Conservation (phyloP, 495 filamentous ascomycete species). For the Aspergillus kassunensis region DNA sequence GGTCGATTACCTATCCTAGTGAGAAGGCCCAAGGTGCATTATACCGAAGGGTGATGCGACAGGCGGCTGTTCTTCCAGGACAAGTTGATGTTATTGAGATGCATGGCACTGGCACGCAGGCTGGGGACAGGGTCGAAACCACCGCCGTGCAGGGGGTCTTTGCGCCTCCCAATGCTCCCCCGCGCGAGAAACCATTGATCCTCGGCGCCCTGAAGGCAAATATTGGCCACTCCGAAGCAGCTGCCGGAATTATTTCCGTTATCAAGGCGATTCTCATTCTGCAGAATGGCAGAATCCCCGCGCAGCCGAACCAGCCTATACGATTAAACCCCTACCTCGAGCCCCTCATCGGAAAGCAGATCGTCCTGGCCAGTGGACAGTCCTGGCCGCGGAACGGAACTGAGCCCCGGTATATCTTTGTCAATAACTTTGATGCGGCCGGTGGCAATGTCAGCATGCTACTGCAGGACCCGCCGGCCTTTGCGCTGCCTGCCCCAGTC, state of each 20-base stretch:
- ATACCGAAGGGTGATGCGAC: conserved; percentile 38
- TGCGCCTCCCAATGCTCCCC: background rate
- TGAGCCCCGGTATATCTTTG: conserved; percentile 4
- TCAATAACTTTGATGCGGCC: conserved; percentile 28
- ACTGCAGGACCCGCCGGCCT: background rate
- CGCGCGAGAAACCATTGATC: conserved; percentile 7
- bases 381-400: background rate
- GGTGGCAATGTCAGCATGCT: conserved; percentile 3
- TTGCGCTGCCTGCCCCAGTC: too few species aligned
- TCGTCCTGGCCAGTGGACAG: background rate
- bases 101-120: conserved; percentile 42
- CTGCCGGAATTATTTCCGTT: conserved; percentile 23
- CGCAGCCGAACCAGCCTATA: conserved; percentile 34
- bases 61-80: conserved; percentile 40
- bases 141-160: conserved; percentile 25
- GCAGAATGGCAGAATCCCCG: conserved; percentile 27
- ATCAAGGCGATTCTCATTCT: conserved; percentile 35
- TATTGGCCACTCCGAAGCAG: conserved; percentile 36
- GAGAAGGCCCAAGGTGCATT: conserved; percentile 43
- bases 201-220: conserved; percentile 32
- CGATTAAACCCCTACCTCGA: conserved; percentile 32
- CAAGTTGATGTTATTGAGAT: conserved; percentile 51
- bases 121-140: conserved; percentile 31
- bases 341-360: conserved; percentile 10
- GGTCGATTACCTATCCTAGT: conserved; percentile 41